Percentiles rank a stretch among this genome's conserved stretches.
Evolutionary conservation across 257 asterid species (phyloP).

Genomic region (Scutellaria galericulata): DNA sequence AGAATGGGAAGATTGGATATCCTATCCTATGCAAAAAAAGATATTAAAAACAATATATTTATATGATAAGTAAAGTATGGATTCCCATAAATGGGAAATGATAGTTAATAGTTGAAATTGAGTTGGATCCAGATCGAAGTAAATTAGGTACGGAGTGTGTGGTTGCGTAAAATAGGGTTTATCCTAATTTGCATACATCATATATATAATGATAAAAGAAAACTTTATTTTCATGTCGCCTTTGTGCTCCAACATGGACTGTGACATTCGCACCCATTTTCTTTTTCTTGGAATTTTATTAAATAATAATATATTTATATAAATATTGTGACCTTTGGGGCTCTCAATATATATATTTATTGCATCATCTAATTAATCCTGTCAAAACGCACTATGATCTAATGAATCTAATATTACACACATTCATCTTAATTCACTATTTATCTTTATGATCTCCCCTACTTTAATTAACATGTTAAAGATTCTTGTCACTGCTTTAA

Average conservation of each 20-base stretch:
- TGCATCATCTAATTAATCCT: conserved; percentile 15
- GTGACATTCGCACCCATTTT: conserved; percentile 33
- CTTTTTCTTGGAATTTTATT: not conserved
- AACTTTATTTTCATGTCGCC: conserved; percentile 34
- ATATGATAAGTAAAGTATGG: not conserved
- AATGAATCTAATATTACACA: no score
- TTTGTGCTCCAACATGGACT: conserved; percentile 36
- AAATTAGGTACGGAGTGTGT: conserved; percentile 41
- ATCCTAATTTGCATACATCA: conserved; percentile 44
- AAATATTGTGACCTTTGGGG: conserved; percentile 7
- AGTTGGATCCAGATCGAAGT: conserved; percentile 46
- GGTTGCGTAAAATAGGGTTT: not conserved
- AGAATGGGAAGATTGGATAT: no score
- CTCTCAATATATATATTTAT: not conserved
- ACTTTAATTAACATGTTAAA: not conserved
- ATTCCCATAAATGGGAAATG: not conserved
- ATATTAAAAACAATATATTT: not conserved
- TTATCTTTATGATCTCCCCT: not conserved
- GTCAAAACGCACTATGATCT: conserved; percentile 3
- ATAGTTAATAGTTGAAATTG: not conserved
- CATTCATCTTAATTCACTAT: conserved; percentile 24
- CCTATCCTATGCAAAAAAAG: not conserved
- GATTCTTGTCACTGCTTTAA: not conserved
- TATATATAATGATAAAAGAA: conserved; percentile 8
- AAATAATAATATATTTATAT: not conserved